These are phyloP conservation scores for Calycina marina DNA, from an alignment of 2,329 filamentous ascomycete genomes.

Conservation along the genomic window DNA sequence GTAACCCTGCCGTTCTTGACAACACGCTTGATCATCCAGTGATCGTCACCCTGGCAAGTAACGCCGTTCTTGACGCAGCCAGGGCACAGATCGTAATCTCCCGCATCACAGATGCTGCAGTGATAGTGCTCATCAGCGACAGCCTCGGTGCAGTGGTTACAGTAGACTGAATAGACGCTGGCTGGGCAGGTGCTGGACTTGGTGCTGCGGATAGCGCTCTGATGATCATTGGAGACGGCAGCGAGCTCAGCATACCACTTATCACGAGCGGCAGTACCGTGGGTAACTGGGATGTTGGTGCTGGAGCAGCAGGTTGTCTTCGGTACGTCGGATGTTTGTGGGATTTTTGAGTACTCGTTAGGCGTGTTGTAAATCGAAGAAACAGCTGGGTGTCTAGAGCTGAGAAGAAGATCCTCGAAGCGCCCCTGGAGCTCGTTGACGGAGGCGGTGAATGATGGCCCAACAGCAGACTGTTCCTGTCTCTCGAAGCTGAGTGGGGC, in stretches of 20 bases:
- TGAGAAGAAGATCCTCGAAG: slow-evolving; percentile 18
- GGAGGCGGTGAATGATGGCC: slow-evolving; percentile 9
- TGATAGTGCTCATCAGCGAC: slow-evolving; percentile 82
- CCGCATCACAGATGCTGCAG: slow-evolving; percentile 83
- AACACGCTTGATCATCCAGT: slow-evolving; percentile 91
- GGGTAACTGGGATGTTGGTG: slow-evolving; percentile 16
- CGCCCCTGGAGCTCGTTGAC: slow-evolving; percentile 18
- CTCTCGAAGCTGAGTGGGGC: slow-evolving; percentile 3
- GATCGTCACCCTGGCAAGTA: slow-evolving; percentile 61
- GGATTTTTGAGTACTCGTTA: slow-evolving; percentile 3
- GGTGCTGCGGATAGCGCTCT: slow-evolving; percentile 6
- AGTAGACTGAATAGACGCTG: slow-evolving; percentile 68
- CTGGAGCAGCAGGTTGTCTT: slow-evolving; percentile 8
- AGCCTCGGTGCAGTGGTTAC: slow-evolving; percentile 72
- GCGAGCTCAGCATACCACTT: slow-evolving; percentile 23
- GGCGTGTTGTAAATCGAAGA: slow-evolving; percentile 7
- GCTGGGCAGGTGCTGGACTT: slow-evolving; percentile 3
- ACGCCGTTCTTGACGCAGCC: slow-evolving; percentile 61
- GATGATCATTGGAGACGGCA: slow-evolving; percentile 16
- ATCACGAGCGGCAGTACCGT: slow-evolving; percentile 19
- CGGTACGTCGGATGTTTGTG: slow-evolving; percentile 4
- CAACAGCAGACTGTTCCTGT: slow-evolving; percentile 4
- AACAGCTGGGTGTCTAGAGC: slow-evolving; percentile 1
- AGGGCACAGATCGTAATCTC: slow-evolving; percentile 87
- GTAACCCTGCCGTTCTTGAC: slow-evolving; percentile 66